A percentile compares a stretch with the other conserved stretches of the same genome.
These are phyloP conservation scores for Iberis pinnata DNA, from an alignment of 345 rosid species.

Conservation along the genomic window DNA sequence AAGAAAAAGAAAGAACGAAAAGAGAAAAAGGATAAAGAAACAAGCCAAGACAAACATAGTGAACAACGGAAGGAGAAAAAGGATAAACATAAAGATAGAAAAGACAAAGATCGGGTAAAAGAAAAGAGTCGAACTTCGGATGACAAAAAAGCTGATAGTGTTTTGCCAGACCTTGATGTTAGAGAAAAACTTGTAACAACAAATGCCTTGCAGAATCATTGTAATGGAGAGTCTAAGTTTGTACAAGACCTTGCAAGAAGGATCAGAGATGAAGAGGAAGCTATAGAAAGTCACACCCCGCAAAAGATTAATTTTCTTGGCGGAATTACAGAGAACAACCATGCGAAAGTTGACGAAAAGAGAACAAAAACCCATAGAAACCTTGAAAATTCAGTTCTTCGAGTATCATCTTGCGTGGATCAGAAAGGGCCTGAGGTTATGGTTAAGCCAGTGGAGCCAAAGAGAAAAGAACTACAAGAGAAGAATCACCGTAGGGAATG, in stretches of 20 bases:
- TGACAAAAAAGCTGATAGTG: constrained; percentile 28
- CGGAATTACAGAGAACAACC: constrained; percentile 28
- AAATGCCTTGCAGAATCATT: constrained; percentile 26
- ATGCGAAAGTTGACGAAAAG: constrained; percentile 30
- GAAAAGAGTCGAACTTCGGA: constrained; percentile 33
- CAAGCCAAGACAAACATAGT: constrained; percentile 44
- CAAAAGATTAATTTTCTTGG: constrained; percentile 17
- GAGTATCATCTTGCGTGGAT: constrained; percentile 26
- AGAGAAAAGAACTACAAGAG: constrained; percentile 34
- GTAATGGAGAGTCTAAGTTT: constrained; percentile 36
- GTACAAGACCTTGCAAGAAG: constrained; percentile 50
- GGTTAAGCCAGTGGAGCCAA: constrained; percentile 34
- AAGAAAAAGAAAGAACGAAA: constrained; percentile 44
- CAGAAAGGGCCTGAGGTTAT: constrained; percentile 36
- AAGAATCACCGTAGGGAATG: constrained; percentile 32
- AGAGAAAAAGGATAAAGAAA: constrained; percentile 50
- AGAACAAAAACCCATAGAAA: constrained; percentile 28
- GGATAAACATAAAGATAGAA: constrained; percentile 44
- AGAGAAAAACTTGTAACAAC: constrained; percentile 28
- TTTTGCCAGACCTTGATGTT: constrained; percentile 24
- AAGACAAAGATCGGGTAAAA: constrained; percentile 38
- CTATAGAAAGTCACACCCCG: constrained; percentile 37
- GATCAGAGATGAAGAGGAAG: constrained; percentile 41
- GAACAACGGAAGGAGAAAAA: constrained; percentile 45
- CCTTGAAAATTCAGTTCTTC: constrained; percentile 25